These are phyloP conservation scores for Taxawa tesnikishii DNA, from an alignment of 2,329 filamentous ascomycete species.

Conservation along the genomic window DNA sequence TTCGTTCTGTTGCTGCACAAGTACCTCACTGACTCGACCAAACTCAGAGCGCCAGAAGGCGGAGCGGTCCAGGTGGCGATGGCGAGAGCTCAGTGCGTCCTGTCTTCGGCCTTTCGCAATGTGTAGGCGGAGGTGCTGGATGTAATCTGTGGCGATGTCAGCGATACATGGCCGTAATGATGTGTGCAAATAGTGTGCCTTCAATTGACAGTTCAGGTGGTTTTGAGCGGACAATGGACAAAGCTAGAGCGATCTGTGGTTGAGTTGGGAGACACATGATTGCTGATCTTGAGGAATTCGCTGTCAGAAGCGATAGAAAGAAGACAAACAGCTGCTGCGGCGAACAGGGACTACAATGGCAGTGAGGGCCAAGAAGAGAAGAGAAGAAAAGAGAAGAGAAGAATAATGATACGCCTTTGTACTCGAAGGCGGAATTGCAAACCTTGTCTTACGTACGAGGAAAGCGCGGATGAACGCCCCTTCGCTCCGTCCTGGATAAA, in stretches of 20 bases:
- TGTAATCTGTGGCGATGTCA: constrained; percentile 9
- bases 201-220: constrained; percentile 19
- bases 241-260: constrained; percentile 15
- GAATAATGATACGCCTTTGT: too few species aligned
- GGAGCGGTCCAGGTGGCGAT: not conserved
- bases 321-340: too few species aligned
- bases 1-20: not conserved
- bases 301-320: too few species aligned
- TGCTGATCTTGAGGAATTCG: too few species aligned
- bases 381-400: too few species aligned
- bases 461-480: too few species aligned
- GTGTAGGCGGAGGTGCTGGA: constrained; percentile 21
- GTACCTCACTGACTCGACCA: not conserved
- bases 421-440: too few species aligned
- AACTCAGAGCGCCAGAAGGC: not conserved
- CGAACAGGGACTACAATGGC: too few species aligned
- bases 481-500: too few species aligned
- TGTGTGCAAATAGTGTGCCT: constrained; percentile 12
- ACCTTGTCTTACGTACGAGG: too few species aligned
- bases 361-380: too few species aligned
- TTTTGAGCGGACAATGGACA: constrained; percentile 21
- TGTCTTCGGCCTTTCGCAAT: constrained; percentile 14
- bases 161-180: too few species aligned
- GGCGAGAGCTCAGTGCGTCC: not conserved
- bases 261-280: not conserved